Percentiles rank a stretch among this genome's conserved stretches.
These are phyloP conservation scores for Trichoderma sp. DNA, from an alignment of 2,329 filamentous ascomycete species.

Conservation along the genomic window DNA sequence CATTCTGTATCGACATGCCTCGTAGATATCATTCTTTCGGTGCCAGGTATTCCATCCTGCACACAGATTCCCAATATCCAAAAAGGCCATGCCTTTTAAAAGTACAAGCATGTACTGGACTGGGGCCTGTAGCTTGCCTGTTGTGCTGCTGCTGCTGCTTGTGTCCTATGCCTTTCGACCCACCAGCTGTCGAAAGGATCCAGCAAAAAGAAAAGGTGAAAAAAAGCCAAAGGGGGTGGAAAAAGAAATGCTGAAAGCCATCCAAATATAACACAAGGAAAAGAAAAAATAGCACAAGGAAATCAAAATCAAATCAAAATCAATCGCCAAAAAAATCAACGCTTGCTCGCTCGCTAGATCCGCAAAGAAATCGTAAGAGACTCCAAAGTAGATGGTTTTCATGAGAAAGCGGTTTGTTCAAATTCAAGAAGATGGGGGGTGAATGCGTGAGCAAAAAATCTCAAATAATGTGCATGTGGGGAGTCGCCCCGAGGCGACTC, in stretches of 20 bases:
- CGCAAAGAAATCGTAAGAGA: slow-evolving; percentile 33
- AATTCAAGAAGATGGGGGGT: slow-evolving; percentile 35
- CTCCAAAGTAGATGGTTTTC: slow-evolving; percentile 32
- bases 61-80: slow-evolving; percentile 18
- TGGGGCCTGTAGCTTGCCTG: slow-evolving; percentile 21
- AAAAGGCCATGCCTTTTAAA: slow-evolving; percentile 20
- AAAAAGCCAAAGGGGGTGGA: background rate
- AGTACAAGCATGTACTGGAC: slow-evolving; percentile 16
- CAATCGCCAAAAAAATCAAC: slow-evolving; percentile 33
- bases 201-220: background rate
- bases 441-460: slow-evolving; percentile 52
- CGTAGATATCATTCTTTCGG: slow-evolving; percentile 2
- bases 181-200: background rate
- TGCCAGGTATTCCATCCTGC: slow-evolving; percentile 9
- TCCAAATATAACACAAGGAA: slow-evolving; percentile 17
- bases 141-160: slow-evolving; percentile 16
- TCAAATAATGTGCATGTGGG: slow-evolving; percentile 29
- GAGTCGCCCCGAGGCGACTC: slow-evolving; percentile 35
- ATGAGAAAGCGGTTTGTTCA: slow-evolving; percentile 32
- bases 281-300: slow-evolving; percentile 20
- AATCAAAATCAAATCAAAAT: slow-evolving; percentile 23
- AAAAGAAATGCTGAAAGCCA: background rate
- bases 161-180: slow-evolving; percentile 18
- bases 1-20: slow-evolving; percentile 19
- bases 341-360: slow-evolving; percentile 39